Evolutionary conservation across 768 basidiomycete species (phyloP), one percentile per base, ranked within the genome.

Genomic region (Dictyophora rubrovolvata): DNA sequence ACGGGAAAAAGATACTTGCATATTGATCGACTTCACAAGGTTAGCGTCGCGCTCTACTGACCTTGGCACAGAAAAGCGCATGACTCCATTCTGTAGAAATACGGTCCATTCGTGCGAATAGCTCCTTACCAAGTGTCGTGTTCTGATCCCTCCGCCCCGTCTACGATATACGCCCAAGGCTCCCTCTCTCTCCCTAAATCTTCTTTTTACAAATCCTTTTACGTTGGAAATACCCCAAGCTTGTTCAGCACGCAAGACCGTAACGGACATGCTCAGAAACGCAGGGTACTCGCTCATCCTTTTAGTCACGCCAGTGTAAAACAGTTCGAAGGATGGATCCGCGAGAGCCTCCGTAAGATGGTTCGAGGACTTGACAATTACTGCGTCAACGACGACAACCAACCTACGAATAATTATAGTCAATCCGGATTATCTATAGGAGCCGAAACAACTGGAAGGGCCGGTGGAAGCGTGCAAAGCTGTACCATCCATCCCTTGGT

Each of bases 101-200:
- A 69, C 57, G 69, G 71, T 6, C 60, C 62, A 16, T 53, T 71
- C 53, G 69, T 72, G 46, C 68, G 71, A 35, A 66, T 73, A 33
- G 56, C 69, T 12, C 72, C 72, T 2, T 70, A 65, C 51, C 71
- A 72, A 60, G 59, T 73, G 48, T 73, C 72, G 12, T 63, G 71
- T 52, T 64, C 71, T 12, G 52, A 67, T 48, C 64, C 65, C 1
- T 66, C 67, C 8, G 71, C 71, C 11, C 51, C 69, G 4, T 50
- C 64, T 8, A 59, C 69, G 9, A 58, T 73, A 7, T 72, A 73
- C 55, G 71, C 63, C 16, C 71, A 72, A 62, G 72, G 72, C n/a
- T 36, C 55, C 42, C 54, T 55, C 11, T 67, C 71, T 5, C 66
- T 70, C 36, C 59, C 64, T 21, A 72, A 73, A 59, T 68, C 71